Conservation (phyloP, 176 grass and related monocot genomes). For the Lolium perenne region DNA sequence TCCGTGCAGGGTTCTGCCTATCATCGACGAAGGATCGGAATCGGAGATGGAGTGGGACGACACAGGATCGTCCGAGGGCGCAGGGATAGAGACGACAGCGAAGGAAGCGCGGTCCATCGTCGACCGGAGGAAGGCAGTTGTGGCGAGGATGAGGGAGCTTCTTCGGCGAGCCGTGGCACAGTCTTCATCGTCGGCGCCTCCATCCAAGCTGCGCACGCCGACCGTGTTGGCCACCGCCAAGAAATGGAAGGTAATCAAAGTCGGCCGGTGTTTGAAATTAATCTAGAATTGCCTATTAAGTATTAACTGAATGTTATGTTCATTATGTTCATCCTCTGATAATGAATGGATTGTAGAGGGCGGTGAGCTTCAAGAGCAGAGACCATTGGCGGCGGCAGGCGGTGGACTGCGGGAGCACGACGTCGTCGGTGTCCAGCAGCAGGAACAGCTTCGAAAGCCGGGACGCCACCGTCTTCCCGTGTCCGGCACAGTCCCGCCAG, state of each 20-base stretch:
- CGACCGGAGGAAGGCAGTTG: constrained; percentile 37
- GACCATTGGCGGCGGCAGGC: not conserved
- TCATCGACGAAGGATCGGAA: constrained; percentile 31
- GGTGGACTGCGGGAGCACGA: not conserved
- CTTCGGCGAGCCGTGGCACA: constrained; percentile 29
- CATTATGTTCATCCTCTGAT: not conserved
- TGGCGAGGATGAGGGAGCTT: constrained; percentile 40
- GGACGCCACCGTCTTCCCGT: not conserved
- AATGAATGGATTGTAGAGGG: not conserved
- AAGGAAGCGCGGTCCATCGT: not conserved
- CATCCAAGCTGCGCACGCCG: constrained; percentile 14
- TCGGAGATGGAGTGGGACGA: not conserved
- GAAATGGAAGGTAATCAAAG: constrained; percentile 38
- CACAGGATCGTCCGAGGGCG: not conserved
- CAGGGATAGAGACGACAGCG: not conserved
- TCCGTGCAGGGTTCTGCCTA: not conserved
- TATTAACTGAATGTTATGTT: not conserved
- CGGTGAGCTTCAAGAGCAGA: constrained; percentile 24
- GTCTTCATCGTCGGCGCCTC: not conserved
- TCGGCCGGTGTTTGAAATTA: not conserved
- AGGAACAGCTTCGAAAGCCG: constrained; percentile 31
- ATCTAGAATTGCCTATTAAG: not conserved
- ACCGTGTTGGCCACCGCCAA: constrained; percentile 18
- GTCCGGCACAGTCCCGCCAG: no score
- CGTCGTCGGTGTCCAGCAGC: constrained; percentile 3